A percentile compares a stretch with the other conserved stretches of the same genome.
Evolutionary conservation across 306 rosid species (phyloP).

Genomic region (Sicyos edulis): DNA sequence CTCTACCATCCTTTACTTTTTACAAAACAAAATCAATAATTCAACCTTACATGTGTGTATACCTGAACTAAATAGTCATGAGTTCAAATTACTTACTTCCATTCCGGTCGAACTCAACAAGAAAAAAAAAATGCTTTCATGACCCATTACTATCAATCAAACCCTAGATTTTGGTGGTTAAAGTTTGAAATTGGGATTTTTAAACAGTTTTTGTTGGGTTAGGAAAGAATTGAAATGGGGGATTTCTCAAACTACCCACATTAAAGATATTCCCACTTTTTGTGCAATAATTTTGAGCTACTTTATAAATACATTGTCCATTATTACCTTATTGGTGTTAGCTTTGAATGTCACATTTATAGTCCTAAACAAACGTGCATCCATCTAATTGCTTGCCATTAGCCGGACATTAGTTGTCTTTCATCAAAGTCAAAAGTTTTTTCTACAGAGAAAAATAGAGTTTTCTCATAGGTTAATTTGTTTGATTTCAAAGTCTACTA

Average conservation of each 20-base stretch:
- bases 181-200: background rate
- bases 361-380: constrained; percentile 12
- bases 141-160: background rate
- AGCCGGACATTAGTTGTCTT: constrained; percentile 2
- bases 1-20: too few relatives aligned
- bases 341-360: constrained; percentile 17
- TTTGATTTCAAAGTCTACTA: background rate
- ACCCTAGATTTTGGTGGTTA: constrained; percentile 7
- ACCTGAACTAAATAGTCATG: too few relatives aligned
- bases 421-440: background rate
- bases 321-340: constrained; percentile 13
- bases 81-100: too few relatives aligned
- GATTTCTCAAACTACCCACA: constrained; percentile 19
- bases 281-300: constrained; percentile 17
- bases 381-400: constrained; percentile 13
- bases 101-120: too few relatives aligned
- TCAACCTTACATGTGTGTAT: too few relatives aligned
- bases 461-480: background rate
- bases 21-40: too few relatives aligned
- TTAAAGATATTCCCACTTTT: constrained; percentile 17
- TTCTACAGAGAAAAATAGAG: background rate
- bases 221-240: background rate
- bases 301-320: constrained; percentile 15
- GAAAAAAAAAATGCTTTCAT: too few relatives aligned
- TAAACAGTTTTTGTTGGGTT: background rate